Percentiles rank a stretch among this genome's conserved stretches.
These are phyloP conservation scores for Fusarium sp. DNA, from an alignment of 2,329 filamentous ascomycete genomes.

Conservation along the genomic window DNA sequence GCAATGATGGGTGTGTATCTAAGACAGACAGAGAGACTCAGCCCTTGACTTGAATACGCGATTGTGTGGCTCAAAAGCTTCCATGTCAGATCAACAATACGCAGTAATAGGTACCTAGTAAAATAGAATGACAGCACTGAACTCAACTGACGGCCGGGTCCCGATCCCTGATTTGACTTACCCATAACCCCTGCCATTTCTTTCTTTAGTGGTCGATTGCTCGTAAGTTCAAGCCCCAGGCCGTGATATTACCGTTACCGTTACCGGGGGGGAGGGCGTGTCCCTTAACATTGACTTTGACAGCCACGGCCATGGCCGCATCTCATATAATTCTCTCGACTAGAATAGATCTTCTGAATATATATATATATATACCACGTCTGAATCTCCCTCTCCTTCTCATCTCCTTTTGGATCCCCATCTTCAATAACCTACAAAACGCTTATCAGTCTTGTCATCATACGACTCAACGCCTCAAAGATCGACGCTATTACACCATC, in stretches of 20 bases:
- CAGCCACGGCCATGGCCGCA: slow-evolving; percentile 16
- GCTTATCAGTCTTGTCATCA: slow-evolving; percentile 20
- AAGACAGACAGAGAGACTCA: background rate
- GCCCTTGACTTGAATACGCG: background rate
- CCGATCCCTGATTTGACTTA: slow-evolving; percentile 34
- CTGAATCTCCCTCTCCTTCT: background rate
- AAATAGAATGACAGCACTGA: slow-evolving; percentile 3
- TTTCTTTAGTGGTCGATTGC: slow-evolving; percentile 10
- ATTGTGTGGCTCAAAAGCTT: slow-evolving; percentile 6
- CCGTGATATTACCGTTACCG: background rate
- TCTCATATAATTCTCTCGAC: slow-evolving; percentile 1
- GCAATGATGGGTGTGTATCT: slow-evolving; percentile 8
- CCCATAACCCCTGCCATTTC: slow-evolving; percentile 19
- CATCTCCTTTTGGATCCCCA: slow-evolving; percentile 14
- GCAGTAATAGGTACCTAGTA: background rate
- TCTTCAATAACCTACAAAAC: slow-evolving; percentile 10
- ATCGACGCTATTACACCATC: slow-evolving; percentile 24
- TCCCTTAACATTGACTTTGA: slow-evolving; percentile 15
- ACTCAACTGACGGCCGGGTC: slow-evolving; percentile 25
- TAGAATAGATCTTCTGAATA: slow-evolving; percentile 1
- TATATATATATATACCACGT: slow-evolving; percentile 36
- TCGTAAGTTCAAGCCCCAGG: slow-evolving; percentile 25
- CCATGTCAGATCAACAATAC: background rate
- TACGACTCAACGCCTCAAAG: slow-evolving; percentile 23
- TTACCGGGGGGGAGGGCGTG: slow-evolving; percentile 25